Evolutionary conservation across 2,329 filamentous ascomycete species (phyloP).

Genomic region (Fusarium mangiferae): DNA sequence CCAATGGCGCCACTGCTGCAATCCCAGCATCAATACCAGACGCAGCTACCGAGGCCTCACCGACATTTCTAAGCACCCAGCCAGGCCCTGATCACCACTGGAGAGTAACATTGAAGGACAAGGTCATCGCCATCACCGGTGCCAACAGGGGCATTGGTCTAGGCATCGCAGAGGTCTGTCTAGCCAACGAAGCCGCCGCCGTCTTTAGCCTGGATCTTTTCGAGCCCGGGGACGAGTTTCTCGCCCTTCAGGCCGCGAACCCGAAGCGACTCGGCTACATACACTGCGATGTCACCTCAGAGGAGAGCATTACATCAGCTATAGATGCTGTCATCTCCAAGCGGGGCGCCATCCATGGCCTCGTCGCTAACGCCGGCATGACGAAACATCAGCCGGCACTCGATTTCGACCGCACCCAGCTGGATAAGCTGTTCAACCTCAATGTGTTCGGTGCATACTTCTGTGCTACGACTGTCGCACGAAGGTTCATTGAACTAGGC

Average conservation of each 20-base stretch:
- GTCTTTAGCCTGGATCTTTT: neutral
- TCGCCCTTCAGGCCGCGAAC: neutral
- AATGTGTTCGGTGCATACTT: neutral
- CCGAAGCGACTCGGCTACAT: neutral
- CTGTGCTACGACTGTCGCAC: neutral
- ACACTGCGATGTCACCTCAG: neutral
- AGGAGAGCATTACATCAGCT: neutral
- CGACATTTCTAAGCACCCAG: neutral
- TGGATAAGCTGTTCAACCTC: neutral
- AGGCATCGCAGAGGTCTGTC: neutral
- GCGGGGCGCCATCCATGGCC: neutral
- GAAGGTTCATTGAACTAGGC: neutral
- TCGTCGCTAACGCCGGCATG: neutral
- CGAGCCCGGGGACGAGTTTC: neutral
- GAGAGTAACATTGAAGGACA: neutral
- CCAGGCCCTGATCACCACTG: neutral
- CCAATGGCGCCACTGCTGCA: neutral
- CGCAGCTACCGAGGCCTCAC: neutral
- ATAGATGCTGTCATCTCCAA: neutral
- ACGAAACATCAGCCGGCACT: neutral
- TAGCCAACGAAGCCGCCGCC: neutral
- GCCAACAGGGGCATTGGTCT: neutral
- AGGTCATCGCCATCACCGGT: neutral
- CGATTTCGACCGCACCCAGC: neutral
- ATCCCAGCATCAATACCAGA: neutral